Conservation (phyloP, 2,329 filamentous ascomycete species). For the Arthrobotrys sinensis region DNA sequence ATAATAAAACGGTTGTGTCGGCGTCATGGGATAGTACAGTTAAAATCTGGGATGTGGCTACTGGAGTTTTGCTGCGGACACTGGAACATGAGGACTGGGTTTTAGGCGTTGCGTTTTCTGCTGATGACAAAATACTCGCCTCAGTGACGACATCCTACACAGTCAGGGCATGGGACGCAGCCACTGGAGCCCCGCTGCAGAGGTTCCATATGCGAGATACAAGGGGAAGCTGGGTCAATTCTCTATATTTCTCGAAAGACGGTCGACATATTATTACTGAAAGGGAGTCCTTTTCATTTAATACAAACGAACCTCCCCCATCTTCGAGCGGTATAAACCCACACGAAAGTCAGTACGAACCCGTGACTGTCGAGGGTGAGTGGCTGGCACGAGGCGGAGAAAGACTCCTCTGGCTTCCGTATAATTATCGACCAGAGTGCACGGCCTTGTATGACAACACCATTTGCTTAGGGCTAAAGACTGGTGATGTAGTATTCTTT, state of each 20-base stretch:
- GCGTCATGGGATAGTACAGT: neutral
- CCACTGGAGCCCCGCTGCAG: neutral
- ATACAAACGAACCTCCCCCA: neutral
- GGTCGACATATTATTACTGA: neutral
- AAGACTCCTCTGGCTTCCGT: conserved; percentile 20
- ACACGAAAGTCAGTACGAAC: neutral
- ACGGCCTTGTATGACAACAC: neutral
- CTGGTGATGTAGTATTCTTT: conserved; percentile 3
- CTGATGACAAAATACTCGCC: neutral
- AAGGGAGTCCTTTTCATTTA: neutral
- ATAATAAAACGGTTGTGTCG: neutral
- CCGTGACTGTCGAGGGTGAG: neutral
- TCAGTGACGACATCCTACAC: neutral
- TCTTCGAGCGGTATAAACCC: neutral
- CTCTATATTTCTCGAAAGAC: conserved; percentile 20
- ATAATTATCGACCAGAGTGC: conserved; percentile 7
- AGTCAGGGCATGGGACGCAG: neutral
- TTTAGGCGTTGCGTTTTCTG: neutral
- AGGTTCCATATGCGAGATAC: neutral
- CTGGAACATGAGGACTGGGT: neutral
- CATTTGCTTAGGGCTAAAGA: neutral
- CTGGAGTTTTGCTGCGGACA: conserved; percentile 7
- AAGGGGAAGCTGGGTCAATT: neutral
- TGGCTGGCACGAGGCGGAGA: conserved; percentile 13
- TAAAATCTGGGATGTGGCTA: conserved; percentile 22